Percentiles rank a stretch among this genome's conserved stretches.
phyloP scores from a whole-genome alignment of 2,329 filamentous ascomycete species.

The Camillea tinctor region DNA sequence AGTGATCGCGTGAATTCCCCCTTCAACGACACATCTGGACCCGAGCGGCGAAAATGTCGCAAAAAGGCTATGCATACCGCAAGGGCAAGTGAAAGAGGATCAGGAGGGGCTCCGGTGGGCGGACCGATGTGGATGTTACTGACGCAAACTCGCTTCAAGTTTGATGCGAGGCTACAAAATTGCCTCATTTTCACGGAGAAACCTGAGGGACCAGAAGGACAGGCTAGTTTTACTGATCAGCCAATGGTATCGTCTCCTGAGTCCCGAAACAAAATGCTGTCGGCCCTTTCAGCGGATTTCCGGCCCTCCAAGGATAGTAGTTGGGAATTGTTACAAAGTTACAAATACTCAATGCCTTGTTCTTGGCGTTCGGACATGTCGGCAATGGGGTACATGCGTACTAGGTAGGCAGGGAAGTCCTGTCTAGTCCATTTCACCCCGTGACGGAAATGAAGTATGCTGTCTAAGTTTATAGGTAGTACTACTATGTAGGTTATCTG shows the following conservation, averaged over 20 bases:
- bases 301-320: constrained; percentile 16
- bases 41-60: constrained; percentile 21
- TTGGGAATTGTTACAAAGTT: not conserved
- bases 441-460: too few species aligned
- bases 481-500: too few species aligned
- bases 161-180: constrained; percentile 24
- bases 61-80: constrained; percentile 3
- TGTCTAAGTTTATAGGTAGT: too few species aligned
- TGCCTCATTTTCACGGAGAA: constrained; percentile 23
- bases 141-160: constrained; percentile 12
- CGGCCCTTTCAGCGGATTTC: constrained; percentile 24
- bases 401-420: not conserved
- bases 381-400: not conserved
- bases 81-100: not conserved
- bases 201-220: constrained; percentile 9
- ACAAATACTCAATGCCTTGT: constrained; percentile 1
- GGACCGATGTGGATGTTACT: constrained; percentile 8
- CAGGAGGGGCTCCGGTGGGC: constrained; percentile 3
- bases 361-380: not conserved
- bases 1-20: not conserved
- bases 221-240: not conserved
- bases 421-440: too few species aligned
- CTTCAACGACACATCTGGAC: not conserved
- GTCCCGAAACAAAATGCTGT: constrained; percentile 7
- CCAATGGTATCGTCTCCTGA: constrained; percentile 7